Evolutionary conservation across 352 stramenopile species (phyloP).

Genomic region (Phytopythium sindhum): DNA sequence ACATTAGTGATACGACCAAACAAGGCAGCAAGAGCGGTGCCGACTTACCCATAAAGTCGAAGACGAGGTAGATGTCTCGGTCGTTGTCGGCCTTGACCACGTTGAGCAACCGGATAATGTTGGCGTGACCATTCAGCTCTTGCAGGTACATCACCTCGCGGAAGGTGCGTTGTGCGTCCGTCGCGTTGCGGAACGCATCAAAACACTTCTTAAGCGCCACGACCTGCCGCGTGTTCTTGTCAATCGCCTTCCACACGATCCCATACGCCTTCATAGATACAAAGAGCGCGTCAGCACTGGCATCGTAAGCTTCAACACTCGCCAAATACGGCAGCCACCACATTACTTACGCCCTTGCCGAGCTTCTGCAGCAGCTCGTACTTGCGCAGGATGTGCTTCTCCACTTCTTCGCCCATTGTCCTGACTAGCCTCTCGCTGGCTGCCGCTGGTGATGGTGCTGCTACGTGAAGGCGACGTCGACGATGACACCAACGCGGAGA

Average conservation of each 20-base stretch:
- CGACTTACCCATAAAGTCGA: conserved; percentile 93
- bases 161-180: conserved; percentile 94
- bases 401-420: conserved; percentile 90
- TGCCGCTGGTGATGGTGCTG: not conserved
- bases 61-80: conserved; percentile 95
- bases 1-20: not conserved
- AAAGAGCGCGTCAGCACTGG: not conserved
- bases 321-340: not conserved
- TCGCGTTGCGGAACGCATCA: conserved; percentile 94
- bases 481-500: not conserved
- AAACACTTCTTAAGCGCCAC: conserved; percentile 97
- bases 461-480: not conserved
- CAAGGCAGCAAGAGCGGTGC: not conserved
- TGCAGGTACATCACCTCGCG: conserved; percentile 96
- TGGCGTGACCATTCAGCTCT: conserved; percentile 88
- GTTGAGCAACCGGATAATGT: conserved; percentile 93
- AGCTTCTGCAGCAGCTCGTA: conserved; percentile 93
- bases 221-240: conserved; percentile 88
- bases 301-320: not conserved
- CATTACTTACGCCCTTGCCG: conserved; percentile 83
- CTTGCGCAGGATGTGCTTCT: conserved; percentile 92
- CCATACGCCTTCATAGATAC: conserved; percentile 81
- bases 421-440: not conserved
- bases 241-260: conserved; percentile 96
- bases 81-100: conserved; percentile 96